A percentile compares a stretch with the other conserved stretches of the same genome.
These are phyloP conservation scores for Scedosporium aurantiacum DNA, from an alignment of 2,329 filamentous ascomycete species.

Conservation along the genomic window DNA sequence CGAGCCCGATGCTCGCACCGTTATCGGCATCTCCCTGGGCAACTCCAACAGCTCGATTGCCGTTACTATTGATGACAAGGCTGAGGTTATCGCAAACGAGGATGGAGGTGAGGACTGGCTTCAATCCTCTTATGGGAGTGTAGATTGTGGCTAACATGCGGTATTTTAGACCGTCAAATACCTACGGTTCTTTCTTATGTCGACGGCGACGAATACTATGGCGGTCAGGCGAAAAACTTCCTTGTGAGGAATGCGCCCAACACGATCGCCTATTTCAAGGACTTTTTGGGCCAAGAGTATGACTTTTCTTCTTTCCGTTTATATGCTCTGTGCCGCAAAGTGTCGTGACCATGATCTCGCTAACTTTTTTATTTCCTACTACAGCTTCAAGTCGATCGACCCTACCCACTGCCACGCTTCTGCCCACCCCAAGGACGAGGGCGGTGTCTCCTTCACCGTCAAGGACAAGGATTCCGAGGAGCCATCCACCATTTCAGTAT, in stretches of 20 bases:
- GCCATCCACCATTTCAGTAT: slow-evolving; percentile 58
- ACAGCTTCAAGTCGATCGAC: slow-evolving; percentile 80
- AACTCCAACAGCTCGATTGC: slow-evolving; percentile 98
- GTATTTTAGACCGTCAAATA: slow-evolving; percentile 75
- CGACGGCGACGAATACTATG: slow-evolving; percentile 92
- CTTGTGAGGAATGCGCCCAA: slow-evolving; percentile 86
- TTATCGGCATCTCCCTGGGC: slow-evolving; percentile 94
- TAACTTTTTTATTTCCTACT: background rate
- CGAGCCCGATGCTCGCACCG: slow-evolving; percentile 49
- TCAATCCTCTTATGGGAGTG: background rate
- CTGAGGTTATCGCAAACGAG: slow-evolving; percentile 97
- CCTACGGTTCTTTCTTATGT: slow-evolving; percentile 90
- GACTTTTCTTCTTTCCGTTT: slow-evolving; percentile 15
- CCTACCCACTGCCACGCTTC: slow-evolving; percentile 89
- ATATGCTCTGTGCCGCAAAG: background rate
- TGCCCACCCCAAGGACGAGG: slow-evolving; percentile 71
- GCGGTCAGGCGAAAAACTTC: slow-evolving; percentile 88
- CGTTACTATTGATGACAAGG: slow-evolving; percentile 84
- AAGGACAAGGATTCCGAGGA: slow-evolving; percentile 60
- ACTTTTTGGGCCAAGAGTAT: slow-evolving; percentile 90
- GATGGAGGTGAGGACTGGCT: slow-evolving; percentile 64
- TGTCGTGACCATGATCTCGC: slow-evolving; percentile 1
- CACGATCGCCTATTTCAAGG: slow-evolving; percentile 91
- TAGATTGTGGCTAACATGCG: slow-evolving; percentile 2
- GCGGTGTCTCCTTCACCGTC: slow-evolving; percentile 70